phyloP scores from a whole-genome alignment of 2,329 filamentous ascomycete species.

The Talaromyces piceae region DNA sequence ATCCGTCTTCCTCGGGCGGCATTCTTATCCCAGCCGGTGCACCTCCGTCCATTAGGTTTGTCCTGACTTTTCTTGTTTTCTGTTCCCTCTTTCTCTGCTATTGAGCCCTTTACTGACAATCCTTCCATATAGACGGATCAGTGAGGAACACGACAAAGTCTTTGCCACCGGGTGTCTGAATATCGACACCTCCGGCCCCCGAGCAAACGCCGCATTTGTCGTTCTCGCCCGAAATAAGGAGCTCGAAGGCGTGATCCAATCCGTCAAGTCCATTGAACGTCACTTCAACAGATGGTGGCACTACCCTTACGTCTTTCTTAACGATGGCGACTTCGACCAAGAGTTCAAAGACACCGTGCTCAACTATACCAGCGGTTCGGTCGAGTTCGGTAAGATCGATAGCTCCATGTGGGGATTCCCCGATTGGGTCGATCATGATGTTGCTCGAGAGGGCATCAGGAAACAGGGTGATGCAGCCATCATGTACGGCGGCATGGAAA shows the following conservation, averaged over 20 bases:
- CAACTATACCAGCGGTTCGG: constrained; percentile 79
- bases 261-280: constrained; percentile 92
- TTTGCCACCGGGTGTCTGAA: constrained; percentile 81
- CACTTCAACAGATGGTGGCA: constrained; percentile 99
- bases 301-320: constrained; percentile 97
- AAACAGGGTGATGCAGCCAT: constrained; percentile 96
- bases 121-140: constrained; percentile 66
- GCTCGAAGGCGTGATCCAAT: constrained; percentile 89
- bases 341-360: constrained; percentile 80
- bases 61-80: no score
- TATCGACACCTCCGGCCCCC: constrained; percentile 66
- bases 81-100: neutral
- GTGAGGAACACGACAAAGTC: constrained; percentile 93
- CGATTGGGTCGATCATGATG: constrained; percentile 89
- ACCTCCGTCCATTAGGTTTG: constrained; percentile 82
- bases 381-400: constrained; percentile 93
- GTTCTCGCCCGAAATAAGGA: constrained; percentile 95
- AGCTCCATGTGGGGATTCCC: constrained; percentile 92
- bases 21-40: constrained; percentile 83
- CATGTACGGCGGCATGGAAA: constrained; percentile 99
- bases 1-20: constrained; percentile 72
- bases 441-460: constrained; percentile 89
- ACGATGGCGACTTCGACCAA: constrained; percentile 94
- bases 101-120: neutral
- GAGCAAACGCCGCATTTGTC: constrained; percentile 92